Base-by-base conservation (phyloP, 2,329 filamentous ascomycete genomes). In the Aquanectria penicillioides region DNA sequence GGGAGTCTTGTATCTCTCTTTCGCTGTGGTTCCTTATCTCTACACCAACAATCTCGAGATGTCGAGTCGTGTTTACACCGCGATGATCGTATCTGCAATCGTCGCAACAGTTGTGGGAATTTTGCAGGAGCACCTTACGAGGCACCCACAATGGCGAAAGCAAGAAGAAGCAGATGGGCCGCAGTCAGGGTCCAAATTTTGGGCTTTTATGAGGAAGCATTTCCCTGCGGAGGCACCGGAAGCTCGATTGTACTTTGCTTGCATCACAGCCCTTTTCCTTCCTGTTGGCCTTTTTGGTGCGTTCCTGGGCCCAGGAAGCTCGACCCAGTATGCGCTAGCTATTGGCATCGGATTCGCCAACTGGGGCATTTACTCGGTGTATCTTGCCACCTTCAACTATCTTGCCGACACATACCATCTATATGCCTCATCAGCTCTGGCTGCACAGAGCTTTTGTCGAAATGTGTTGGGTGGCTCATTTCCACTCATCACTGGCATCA, bases 341-440 rank as follows among this genome's bases (percentile, higher is more conserved):
- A 75, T 94, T 3, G 89, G 87, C 1, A 82, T 97, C 28, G 86
- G 83, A 0, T 85, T 93, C 58, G 89, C 92, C 0, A 94, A 91
- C 0, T 91, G 94, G 81, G 90, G 94, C 23, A 96, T 97, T 64
- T 94, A 92, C 74, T 89, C 87, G 34, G 87, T 97, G 29, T 96
- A 96, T 71, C 83, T 97, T 1, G 89, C 93, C 3, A 91, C 93
- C 0, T 97, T 97, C 79, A 97, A 97, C 73, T 97, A 97, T 68
- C 83, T 97, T 2, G 93, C 93, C 17, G 94, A 97, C 71, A 89
- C 89, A 2, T 97, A 97, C 74, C 90, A 93, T 71, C 82, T 85
- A 3, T 97, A 94, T 69, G 92, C 94, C 0, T 93, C 89, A 33
- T 95, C 91, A 1, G 93, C 94, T 0, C 79, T 97, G 6, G 94